Base-by-base conservation (phyloP, 2,329 filamentous ascomycete species). In the Diaporthe sp. region DNA sequence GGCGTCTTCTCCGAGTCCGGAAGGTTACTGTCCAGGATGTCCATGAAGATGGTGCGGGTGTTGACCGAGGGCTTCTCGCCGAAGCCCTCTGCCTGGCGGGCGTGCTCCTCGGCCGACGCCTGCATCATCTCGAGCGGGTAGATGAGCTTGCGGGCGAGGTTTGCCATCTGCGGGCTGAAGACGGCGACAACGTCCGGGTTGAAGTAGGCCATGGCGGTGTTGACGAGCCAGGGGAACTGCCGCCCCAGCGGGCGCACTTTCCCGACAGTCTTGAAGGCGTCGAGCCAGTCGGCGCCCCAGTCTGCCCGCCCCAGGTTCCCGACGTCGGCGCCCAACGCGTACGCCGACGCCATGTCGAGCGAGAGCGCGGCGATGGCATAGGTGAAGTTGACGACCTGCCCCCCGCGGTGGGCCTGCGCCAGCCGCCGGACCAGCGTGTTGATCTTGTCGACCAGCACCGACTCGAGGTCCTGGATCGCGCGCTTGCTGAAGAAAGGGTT, bases 401-500 rank as follows among this genome's bases (percentile, higher is more conserved):
- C 66, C 12, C 19, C 22, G 6, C 22, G 15, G 28, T 40, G 35
- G 3, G 50, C n/a, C 35, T 8, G 19, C n/a, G 7, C 19, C 28
- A 69, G 50, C 8, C 66, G 66, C 4, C 25, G 19, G 3, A 69
- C 28, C 4, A 69, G 45, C 50, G 3, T 12, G 33, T 55, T 22
- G 19, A 40, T 42, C 33, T 69, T 69, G 7, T 57, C 50, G n/a
- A 40, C 30, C 25, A 69, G 5, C 15, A 69, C 7, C 17, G 10
- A 17, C 22, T 55, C 47, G 30, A 69, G 50, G 28, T 12, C 45
- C 30, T 25, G 47, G 50, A 69, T 40, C 19, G 47, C 30, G 6
- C 47, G 25, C 35, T 69, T 69, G 30, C 47, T 55, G 38, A 69
- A 69, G 66, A 69, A 69, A 1, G 25, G 47, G 47, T 55, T 69